Evolutionary conservation across 2,329 filamentous ascomycete species (phyloP).

Genomic region (Phoma sp.): DNA sequence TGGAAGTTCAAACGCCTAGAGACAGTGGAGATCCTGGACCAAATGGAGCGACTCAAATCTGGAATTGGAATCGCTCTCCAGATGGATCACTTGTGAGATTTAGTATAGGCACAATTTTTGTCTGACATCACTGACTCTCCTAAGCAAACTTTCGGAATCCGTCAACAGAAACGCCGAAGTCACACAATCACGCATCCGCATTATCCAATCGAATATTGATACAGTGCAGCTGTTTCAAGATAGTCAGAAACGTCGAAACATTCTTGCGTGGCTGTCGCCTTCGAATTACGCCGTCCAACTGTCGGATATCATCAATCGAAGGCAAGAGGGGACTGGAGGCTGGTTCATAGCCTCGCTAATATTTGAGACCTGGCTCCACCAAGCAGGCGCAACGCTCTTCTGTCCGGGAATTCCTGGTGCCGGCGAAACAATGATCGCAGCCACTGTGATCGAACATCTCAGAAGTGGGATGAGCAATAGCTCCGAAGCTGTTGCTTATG

Average conservation of each 20-base stretch:
- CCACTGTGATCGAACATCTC: slow-evolving; percentile 29
- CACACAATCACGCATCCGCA: no score
- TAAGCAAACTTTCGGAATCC: slow-evolving; percentile 20
- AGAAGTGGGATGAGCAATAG: neutral
- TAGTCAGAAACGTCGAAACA: neutral
- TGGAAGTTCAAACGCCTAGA: slow-evolving; percentile 25
- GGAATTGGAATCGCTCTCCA: no score
- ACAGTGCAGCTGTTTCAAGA: neutral
- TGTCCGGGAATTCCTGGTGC: slow-evolving; percentile 36
- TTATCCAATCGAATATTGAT: neutral
- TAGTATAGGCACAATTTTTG: neutral
- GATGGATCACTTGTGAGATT: slow-evolving; percentile 30
- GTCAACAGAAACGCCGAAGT: neutral
- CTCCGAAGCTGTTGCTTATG: slow-evolving; percentile 31
- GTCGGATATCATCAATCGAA: slow-evolving; percentile 11
- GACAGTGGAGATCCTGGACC: no score
- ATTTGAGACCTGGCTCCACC: slow-evolving; percentile 20
- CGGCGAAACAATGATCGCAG: slow-evolving; percentile 39
- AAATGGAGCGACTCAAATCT: slow-evolving; percentile 32
- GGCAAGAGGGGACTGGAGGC: slow-evolving; percentile 17
- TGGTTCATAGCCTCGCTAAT: slow-evolving; percentile 29
- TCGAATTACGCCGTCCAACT: slow-evolving; percentile 17
- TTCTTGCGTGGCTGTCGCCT: slow-evolving; percentile 16
- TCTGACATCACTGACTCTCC: neutral
- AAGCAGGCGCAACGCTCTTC: slow-evolving; percentile 21